Evolutionary conservation across 2,329 filamentous ascomycete genomes (phyloP).

Genomic region (Massarina eburnea): DNA sequence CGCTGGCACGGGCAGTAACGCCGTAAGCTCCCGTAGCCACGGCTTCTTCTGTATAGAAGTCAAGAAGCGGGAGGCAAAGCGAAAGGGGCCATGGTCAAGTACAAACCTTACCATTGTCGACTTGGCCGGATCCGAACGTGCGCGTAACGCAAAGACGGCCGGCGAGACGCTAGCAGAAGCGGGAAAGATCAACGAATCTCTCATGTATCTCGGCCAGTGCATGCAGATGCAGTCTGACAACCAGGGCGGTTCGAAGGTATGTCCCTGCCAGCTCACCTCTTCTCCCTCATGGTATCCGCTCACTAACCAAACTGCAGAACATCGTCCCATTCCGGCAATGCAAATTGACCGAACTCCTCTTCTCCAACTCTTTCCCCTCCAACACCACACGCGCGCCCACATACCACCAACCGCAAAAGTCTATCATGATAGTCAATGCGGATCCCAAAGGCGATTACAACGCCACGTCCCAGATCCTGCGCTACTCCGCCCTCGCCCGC

Average conservation of each 20-base stretch:
- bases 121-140: constrained; percentile 90
- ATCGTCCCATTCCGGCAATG: constrained; percentile 73
- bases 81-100: constrained; percentile 68
- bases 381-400: constrained; percentile 45
- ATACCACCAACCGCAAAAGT: constrained; percentile 68
- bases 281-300: constrained; percentile 6
- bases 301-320: constrained; percentile 17
- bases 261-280: background rate
- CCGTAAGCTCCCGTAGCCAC: constrained; percentile 86
- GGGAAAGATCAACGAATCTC: constrained; percentile 95
- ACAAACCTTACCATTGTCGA: constrained; percentile 87
- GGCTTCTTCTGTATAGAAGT: constrained; percentile 96
- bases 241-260: constrained; percentile 71
- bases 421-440: constrained; percentile 94
- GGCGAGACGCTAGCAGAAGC: constrained; percentile 91
- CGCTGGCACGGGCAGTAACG: constrained; percentile 89
- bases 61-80: constrained; percentile 70
- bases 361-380: constrained; percentile 54
- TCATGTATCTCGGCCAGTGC: constrained; percentile 98
- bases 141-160: constrained; percentile 89
- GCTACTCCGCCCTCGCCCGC: constrained; percentile 88
- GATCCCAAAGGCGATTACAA: constrained; percentile 94
- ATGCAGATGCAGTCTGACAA: constrained; percentile 90
- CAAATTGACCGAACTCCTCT: constrained; percentile 56
- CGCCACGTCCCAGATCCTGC: constrained; percentile 91